Evolutionary conservation across 2,329 filamentous ascomycete genomes (phyloP), one percentile per base, ranked within the genome.

Genomic region (Fusarium anguioides): DNA sequence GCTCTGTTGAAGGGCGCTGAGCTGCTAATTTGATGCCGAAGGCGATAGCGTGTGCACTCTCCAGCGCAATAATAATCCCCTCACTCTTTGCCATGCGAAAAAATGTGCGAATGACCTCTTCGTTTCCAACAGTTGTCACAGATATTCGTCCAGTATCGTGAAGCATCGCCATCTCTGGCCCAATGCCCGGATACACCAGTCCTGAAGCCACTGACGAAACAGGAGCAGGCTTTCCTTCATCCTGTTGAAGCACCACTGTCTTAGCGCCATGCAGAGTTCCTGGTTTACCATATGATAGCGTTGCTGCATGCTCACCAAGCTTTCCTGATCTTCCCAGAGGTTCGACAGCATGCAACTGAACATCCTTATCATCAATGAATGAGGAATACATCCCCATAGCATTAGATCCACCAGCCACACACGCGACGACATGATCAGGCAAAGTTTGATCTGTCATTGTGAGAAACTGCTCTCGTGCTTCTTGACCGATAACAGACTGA

Each of bases 251-350:
- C 1, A 60, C 57, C 2, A 60, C 8, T 6, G 57, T 60, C 7
- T 53, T 60, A 23, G 57, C 55, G 3, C 55, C 57, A n/a, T 60
- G 57, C 5, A 60, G 12, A 1, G 26, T 60, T 8, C 57, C 57
- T 14, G 18, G 37, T 4, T 8, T 40, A 1, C 57, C 55, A 4
- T 44, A 60, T 3, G 55, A 60, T 10, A 60, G 8, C 3, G 54
- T 60, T 1, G 57, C 57, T 20, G 57, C 55, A 17, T 60, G 57
- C 2, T 60, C 39, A 2, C 57, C 57, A 1, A 44, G 17, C 8
- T 35, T 6, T 2, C n/a, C 18, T 12, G 55, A 60, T 29, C 6
- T n/a, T 3, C 57, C 55, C 2, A 60, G 14, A 5, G 57, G 55
- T 4, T 60, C 57, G 2, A 40, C 55, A 0, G 45, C 57, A 10